phyloP scores from a whole-genome alignment of 2,329 filamentous ascomycete genomes.

The Cytospora chrysosperma region DNA sequence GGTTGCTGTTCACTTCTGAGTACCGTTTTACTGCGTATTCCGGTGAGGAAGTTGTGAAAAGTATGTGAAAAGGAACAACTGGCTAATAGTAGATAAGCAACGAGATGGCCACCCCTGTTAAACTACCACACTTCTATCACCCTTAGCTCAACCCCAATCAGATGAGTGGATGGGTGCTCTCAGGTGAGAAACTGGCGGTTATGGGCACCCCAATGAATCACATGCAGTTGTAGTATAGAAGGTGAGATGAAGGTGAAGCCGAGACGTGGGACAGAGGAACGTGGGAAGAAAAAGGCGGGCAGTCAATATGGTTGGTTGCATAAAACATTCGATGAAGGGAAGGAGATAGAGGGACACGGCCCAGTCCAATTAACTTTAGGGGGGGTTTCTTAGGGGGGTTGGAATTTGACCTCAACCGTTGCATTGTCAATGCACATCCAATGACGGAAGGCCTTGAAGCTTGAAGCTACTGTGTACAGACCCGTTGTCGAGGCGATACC shows the following conservation, averaged over 20 bases:
- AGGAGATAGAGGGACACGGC: neutral
- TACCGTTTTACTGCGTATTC: conserved; percentile 20
- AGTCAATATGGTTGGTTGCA: neutral
- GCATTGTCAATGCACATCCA: neutral
- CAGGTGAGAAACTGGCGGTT: conserved; percentile 18
- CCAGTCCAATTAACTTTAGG: neutral
- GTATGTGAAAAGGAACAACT: conserved; percentile 2
- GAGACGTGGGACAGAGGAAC: neutral
- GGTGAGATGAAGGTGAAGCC: conserved; percentile 3
- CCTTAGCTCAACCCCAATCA: conserved; percentile 8
- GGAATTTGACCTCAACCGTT: neutral
- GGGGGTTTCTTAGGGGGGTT: neutral
- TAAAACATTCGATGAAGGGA: neutral
- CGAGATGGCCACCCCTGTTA: neutral
- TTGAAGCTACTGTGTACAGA: too few relatives aligned
- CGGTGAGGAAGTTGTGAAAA: conserved; percentile 11
- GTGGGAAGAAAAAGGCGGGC: conserved; percentile 2
- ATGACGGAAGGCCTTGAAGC: neutral
- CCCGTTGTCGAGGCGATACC: neutral
- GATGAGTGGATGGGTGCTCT: conserved; percentile 16
- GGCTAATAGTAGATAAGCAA: neutral
- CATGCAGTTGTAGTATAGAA: conserved; percentile 2
- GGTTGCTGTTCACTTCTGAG: conserved; percentile 15
- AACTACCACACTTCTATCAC: conserved; percentile 5
- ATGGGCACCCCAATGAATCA: conserved; percentile 19